Percentiles rank a stretch among this genome's conserved stretches.
These are phyloP conservation scores for Tilletia caries DNA, from an alignment of 1,284 basidiomycete genomes.

Conservation along the genomic window DNA sequence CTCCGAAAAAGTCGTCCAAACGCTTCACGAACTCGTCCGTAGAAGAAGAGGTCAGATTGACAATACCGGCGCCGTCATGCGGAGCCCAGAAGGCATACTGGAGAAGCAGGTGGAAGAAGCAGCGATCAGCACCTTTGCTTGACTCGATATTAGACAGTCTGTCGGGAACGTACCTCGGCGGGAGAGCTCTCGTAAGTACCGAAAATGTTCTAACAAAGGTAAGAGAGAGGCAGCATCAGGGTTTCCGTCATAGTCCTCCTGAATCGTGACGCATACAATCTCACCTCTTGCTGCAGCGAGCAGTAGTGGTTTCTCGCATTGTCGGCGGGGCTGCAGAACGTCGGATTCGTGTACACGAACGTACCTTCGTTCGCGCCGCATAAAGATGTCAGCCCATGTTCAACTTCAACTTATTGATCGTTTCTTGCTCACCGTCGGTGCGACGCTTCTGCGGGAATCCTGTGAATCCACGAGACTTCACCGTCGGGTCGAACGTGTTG, in stretches of 20 bases:
- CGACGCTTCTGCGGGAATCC: slow-evolving; percentile 37
- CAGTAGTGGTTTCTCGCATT: slow-evolving; percentile 28
- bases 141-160: too few relatives aligned
- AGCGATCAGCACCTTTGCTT: too few relatives aligned
- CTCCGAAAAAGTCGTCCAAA: slow-evolving; percentile 43
- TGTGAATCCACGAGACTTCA: slow-evolving; percentile 29
- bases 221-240: too few relatives aligned
- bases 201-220: too few relatives aligned
- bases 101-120: too few relatives aligned
- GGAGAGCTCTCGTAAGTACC: slow-evolving; percentile 37
- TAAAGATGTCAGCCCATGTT: too few relatives aligned
- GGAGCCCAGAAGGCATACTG: slow-evolving; percentile 41
- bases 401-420: too few relatives aligned
- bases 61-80: slow-evolving; percentile 38
- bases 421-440: too few relatives aligned
- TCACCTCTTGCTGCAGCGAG: slow-evolving; percentile 38
- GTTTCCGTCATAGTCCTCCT: too few relatives aligned
- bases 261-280: too few relatives aligned
- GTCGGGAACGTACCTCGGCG: too few relatives aligned
- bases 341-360: slow-evolving; percentile 32
- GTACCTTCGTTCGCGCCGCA: too few relatives aligned
- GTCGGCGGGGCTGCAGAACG: slow-evolving; percentile 37
- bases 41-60: slow-evolving; percentile 25
- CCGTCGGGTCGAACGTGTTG: slow-evolving; percentile 34
- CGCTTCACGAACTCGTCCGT: slow-evolving; percentile 31